Evolutionary conservation across 192 early-diverging fungal species (phyloP), one percentile per base, ranked within the genome.

Genomic region (Coemansia sp.): DNA sequence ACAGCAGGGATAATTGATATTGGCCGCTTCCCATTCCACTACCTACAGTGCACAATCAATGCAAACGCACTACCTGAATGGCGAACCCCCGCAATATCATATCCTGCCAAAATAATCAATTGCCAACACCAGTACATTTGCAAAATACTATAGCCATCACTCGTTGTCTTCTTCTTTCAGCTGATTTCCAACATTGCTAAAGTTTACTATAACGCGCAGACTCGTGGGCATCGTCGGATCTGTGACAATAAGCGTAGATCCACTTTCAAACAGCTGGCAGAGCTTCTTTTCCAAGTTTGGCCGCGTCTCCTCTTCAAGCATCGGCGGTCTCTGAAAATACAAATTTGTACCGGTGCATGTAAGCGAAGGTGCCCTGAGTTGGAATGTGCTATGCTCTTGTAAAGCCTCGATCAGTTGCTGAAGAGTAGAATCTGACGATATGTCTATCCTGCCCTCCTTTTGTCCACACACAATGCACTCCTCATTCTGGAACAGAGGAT

Each of bases 381-480:
- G 95, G 56, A 89, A 80, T 54, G 87, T 85, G 24, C 75, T 82
- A 47, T 85, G 83, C 54, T 93, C 94, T 67, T 89, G 81, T 7
- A 98, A 82, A 60, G 77, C 69, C 2, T 94, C 91, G 31, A 97
- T 89, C 21, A 98, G 82, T 1, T 97, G 92, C 53, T 89, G 84
- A 28, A 98, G 69, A 1, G 87, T 93, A 61, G 81, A 77, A 4
- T 76, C 62, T 1, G 71, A 67, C 8, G 77, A 44, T 6, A 93
- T 63, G 0, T 78, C 69, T 30, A 93, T 51, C 49, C 80, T 76
- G 14, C 76, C 69, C 34, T 67, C 55, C 28, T 82, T 84, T 12
- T 81, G 83, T 10, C 94, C 93, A 73, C 97, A 98, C 14, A 98
- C 95, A 34, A 94, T 89, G 69, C 97, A 98, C 23, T 94, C 88